A percentile compares a stretch with the other conserved stretches of the same genome.
phyloP scores from a whole-genome alignment of 75 land plant genomes.

The Adiantum capillusveneris region DNA sequence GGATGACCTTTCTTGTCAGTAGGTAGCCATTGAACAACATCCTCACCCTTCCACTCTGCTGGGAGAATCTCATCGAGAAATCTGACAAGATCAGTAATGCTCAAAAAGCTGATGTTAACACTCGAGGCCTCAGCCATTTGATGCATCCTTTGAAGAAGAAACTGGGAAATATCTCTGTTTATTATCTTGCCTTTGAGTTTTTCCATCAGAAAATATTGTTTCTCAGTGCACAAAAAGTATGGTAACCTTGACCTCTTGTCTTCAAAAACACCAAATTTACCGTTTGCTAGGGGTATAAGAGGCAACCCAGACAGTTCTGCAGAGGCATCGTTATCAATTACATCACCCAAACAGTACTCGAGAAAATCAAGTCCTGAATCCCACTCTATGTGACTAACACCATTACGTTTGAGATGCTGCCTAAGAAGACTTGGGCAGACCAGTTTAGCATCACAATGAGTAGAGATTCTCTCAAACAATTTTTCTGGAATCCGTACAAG shows the following conservation, averaged over 20 bases:
- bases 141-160: constrained; percentile 43
- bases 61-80: constrained; percentile 59
- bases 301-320: constrained; percentile 38
- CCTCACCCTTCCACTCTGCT: constrained; percentile 62
- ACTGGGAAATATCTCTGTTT: constrained; percentile 40
- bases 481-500: constrained; percentile 45
- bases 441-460: constrained; percentile 32
- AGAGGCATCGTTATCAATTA: constrained; percentile 70
- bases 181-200: constrained; percentile 44
- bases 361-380: constrained; percentile 40
- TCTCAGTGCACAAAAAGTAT: constrained; percentile 59
- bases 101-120: constrained; percentile 43
- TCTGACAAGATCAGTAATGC: constrained; percentile 29
- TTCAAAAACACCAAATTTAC: constrained; percentile 50
- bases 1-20: constrained; percentile 30
- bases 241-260: constrained; percentile 21
- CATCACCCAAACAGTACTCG: constrained; percentile 80
- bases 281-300: constrained; percentile 71
- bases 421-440: constrained; percentile 57
- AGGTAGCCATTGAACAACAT: constrained; percentile 56
- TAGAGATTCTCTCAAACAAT: constrained; percentile 42
- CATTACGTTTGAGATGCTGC: constrained; percentile 27
- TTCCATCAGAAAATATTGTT: constrained; percentile 49
- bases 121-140: constrained; percentile 48
- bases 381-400: constrained; percentile 19